phyloP scores from a whole-genome alignment of 768 basidiomycete genomes.

The Trametes maxima region DNA sequence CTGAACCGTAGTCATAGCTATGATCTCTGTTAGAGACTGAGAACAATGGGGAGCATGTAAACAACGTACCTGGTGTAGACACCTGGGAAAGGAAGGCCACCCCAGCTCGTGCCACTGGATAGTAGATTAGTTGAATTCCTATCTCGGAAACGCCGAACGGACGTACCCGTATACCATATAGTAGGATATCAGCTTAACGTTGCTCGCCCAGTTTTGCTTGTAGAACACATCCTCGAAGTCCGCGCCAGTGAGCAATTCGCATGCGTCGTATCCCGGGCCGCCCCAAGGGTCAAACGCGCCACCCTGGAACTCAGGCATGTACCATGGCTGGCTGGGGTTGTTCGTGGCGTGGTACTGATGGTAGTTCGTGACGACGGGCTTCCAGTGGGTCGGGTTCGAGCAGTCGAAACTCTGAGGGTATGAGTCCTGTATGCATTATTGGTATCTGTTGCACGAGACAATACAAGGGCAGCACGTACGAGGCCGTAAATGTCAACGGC shows the following conservation, averaged over 20 bases:
- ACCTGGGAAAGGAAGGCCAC: conserved; percentile 74
- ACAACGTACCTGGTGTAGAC: conserved; percentile 53
- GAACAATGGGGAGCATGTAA: neutral
- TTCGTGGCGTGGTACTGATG: conserved; percentile 58
- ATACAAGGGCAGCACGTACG: too few relatives aligned
- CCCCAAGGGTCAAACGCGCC: conserved; percentile 87
- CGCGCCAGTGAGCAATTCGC: conserved; percentile 66
- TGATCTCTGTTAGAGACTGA: conserved; percentile 30
- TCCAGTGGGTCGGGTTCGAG: conserved; percentile 70
- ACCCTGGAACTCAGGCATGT: conserved; percentile 59
- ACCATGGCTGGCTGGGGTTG: conserved; percentile 60
- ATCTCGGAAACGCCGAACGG: neutral
- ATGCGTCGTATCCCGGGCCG: conserved; percentile 70
- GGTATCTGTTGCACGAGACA: too few relatives aligned
- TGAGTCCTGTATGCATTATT: conserved; percentile 53
- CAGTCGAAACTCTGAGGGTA: conserved; percentile 86
- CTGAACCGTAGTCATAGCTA: conserved; percentile 82
- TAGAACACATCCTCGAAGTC: conserved; percentile 83
- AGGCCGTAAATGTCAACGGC: conserved; percentile 36
- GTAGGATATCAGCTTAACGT: conserved; percentile 80
- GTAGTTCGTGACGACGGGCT: conserved; percentile 62
- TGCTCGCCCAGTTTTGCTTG: conserved; percentile 74
- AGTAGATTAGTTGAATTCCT: neutral
- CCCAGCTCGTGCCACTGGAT: conserved; percentile 82
- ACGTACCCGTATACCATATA: conserved; percentile 82